Conservation (phyloP, 164 flowering plant species). For the Berberis thunbergii region DNA sequence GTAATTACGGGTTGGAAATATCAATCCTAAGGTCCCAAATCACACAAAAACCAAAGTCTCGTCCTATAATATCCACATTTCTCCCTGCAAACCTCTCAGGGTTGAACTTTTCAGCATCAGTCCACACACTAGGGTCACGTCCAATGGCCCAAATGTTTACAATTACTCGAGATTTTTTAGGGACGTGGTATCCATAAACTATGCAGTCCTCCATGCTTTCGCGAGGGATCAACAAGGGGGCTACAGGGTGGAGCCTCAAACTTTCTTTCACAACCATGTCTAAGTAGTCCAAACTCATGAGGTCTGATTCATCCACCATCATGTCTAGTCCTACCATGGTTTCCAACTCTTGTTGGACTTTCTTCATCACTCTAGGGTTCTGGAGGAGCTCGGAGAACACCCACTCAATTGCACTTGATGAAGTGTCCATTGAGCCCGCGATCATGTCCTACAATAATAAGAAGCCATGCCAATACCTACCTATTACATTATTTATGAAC, state of each 20-base stretch:
- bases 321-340: conserved; percentile 12
- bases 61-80: conserved; percentile 6
- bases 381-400: conserved; percentile 7
- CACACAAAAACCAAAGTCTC: not conserved
- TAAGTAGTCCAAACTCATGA: conserved; percentile 16
- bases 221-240: conserved; percentile 21
- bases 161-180: conserved; percentile 16
- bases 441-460: conserved; percentile 11
- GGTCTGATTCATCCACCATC: conserved; percentile 18
- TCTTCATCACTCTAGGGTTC: conserved; percentile 13
- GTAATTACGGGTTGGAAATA: no score
- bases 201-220: conserved; percentile 16
- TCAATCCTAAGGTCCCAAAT: no score
- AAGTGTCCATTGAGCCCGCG: conserved; percentile 13
- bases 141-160: conserved; percentile 22
- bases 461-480: not conserved
- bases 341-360: conserved; percentile 17
- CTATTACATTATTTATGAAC: not conserved
- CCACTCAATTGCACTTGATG: conserved; percentile 15
- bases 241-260: conserved; percentile 22
- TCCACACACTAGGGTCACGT: conserved; percentile 19
- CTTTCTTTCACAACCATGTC: conserved; percentile 27
- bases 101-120: conserved; percentile 9
- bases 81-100: conserved; percentile 15
- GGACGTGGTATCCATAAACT: conserved; percentile 18